phyloP scores from a whole-genome alignment of 2,329 filamentous ascomycete genomes.

The Penicillium sp. region DNA sequence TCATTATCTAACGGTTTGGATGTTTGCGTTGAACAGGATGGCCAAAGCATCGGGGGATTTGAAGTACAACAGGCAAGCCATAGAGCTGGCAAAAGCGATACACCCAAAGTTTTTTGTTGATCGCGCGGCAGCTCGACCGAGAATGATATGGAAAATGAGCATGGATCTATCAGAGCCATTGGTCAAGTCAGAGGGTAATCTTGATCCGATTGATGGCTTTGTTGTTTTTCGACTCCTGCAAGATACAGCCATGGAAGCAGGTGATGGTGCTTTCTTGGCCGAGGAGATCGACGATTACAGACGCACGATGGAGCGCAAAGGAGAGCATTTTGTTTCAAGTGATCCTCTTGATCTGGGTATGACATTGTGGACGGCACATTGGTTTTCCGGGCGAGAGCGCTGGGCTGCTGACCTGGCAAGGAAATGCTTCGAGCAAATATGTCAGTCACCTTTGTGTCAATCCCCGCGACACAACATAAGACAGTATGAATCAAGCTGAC shows the following conservation, averaged over 20 bases:
- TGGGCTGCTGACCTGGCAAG: conserved; percentile 48
- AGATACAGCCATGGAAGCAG: conserved; percentile 36
- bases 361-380: conserved; percentile 58
- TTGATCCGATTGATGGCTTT: conserved; percentile 57
- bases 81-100: conserved; percentile 53
- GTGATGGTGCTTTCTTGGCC: conserved; percentile 37
- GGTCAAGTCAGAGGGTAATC: conserved; percentile 53
- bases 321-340: conserved; percentile 44
- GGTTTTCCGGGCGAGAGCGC: conserved; percentile 46
- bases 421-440: conserved; percentile 38
- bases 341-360: conserved; percentile 60
- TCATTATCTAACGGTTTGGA: conserved; percentile 62
- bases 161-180: conserved; percentile 49
- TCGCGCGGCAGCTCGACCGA: conserved; percentile 31
- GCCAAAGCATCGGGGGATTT: conserved; percentile 48
- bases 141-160: conserved; percentile 59
- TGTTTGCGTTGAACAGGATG: conserved; percentile 60
- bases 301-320: conserved; percentile 48
- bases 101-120: conserved; percentile 53
- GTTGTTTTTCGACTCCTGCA: conserved; percentile 52
- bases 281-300: conserved; percentile 55
- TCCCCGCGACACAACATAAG: background rate
- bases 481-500: conserved; percentile 1
- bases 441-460: conserved; percentile 22
- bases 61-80: conserved; percentile 51